These are phyloP conservation scores for Wilhelminamyces savonicus DNA, from an alignment of 805 yeast species.

Conservation along the genomic window DNA sequence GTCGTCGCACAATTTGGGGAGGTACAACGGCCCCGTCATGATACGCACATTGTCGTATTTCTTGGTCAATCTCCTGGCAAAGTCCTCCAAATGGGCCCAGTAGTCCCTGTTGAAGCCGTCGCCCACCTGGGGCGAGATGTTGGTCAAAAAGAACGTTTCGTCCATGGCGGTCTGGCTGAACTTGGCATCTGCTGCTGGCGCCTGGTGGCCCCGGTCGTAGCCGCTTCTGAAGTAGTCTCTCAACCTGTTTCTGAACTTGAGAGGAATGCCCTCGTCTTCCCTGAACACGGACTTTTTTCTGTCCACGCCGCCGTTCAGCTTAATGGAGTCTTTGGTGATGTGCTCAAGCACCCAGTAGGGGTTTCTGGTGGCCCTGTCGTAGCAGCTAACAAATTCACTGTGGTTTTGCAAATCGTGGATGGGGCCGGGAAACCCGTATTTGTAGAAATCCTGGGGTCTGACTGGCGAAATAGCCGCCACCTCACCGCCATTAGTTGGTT, in stretches of 20 bases:
- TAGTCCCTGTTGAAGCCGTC: conserved; percentile 94
- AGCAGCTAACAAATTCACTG: conserved; percentile 78
- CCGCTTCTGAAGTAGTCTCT: conserved; percentile 92
- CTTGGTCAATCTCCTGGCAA: conserved; percentile 70
- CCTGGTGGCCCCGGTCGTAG: conserved; percentile 94
- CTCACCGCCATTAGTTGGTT: neutral
- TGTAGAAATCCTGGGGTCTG: conserved; percentile 76
- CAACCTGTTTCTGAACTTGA: conserved; percentile 64
- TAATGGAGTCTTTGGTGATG: conserved; percentile 66
- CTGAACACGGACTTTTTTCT: conserved; percentile 75
- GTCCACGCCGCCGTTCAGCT: conserved; percentile 50
- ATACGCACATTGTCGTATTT: conserved; percentile 71
- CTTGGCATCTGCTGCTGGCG: conserved; percentile 97
- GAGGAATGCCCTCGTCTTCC: conserved; percentile 83
- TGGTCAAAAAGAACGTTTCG: conserved; percentile 84
- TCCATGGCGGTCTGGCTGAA: conserved; percentile 89
- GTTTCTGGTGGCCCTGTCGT: conserved; percentile 75
- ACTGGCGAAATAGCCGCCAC: conserved; percentile 26
- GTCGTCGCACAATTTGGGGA: conserved; percentile 74
- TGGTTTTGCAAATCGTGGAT: conserved; percentile 73
- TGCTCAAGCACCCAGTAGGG: conserved; percentile 93
- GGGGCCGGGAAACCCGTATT: conserved; percentile 95
- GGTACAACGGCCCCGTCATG: conserved; percentile 88
- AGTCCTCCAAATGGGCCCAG: conserved; percentile 96
- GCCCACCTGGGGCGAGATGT: conserved; percentile 96